Conservation (phyloP, 2,329 filamentous ascomycete species). For the Bisporella sp. region DNA sequence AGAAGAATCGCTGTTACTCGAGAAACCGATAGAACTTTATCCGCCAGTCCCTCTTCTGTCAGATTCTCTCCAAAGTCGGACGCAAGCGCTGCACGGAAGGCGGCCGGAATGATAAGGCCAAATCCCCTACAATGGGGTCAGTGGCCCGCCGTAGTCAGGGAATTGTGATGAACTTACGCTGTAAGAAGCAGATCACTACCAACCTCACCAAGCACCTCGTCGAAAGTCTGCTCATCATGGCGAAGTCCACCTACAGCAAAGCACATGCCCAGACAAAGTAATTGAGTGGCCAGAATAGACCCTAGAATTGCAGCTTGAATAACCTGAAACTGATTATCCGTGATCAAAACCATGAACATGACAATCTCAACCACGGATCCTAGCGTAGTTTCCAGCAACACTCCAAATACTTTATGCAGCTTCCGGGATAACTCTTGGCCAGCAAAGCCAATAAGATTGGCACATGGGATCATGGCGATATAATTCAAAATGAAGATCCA, state of each 20-base stretch:
- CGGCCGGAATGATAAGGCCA: slow-evolving; percentile 35
- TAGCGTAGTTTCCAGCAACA: slow-evolving; percentile 55
- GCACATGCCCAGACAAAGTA: slow-evolving; percentile 72
- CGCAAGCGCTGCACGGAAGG: slow-evolving; percentile 42
- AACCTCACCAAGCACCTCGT: slow-evolving; percentile 69
- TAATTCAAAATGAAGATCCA: slow-evolving; percentile 66
- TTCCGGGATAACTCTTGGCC: slow-evolving; percentile 68
- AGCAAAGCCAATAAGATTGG: slow-evolving; percentile 69
- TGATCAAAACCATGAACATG: slow-evolving; percentile 70
- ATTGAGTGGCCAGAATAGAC: slow-evolving; percentile 73
- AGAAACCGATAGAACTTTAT: slow-evolving; percentile 57
- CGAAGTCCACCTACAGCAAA: slow-evolving; percentile 71
- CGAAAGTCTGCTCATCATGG: slow-evolving; percentile 63
- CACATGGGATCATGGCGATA: slow-evolving; percentile 70
- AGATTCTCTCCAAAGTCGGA: slow-evolving; percentile 16
- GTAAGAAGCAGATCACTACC: slow-evolving; percentile 72
- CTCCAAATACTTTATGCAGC: slow-evolving; percentile 64
- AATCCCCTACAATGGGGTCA: slow-evolving; percentile 32
- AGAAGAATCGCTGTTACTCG: slow-evolving; percentile 65
- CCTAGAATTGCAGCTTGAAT: slow-evolving; percentile 80
- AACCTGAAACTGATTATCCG: slow-evolving; percentile 51
- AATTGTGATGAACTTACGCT: slow-evolving; percentile 47
- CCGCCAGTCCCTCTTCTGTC: slow-evolving; percentile 34
- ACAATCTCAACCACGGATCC: slow-evolving; percentile 77
- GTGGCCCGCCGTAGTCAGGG: slow-evolving; percentile 3